Evolutionary conservation across 805 yeast species (phyloP).

Genomic region (Nakazawaea holstii): DNA sequence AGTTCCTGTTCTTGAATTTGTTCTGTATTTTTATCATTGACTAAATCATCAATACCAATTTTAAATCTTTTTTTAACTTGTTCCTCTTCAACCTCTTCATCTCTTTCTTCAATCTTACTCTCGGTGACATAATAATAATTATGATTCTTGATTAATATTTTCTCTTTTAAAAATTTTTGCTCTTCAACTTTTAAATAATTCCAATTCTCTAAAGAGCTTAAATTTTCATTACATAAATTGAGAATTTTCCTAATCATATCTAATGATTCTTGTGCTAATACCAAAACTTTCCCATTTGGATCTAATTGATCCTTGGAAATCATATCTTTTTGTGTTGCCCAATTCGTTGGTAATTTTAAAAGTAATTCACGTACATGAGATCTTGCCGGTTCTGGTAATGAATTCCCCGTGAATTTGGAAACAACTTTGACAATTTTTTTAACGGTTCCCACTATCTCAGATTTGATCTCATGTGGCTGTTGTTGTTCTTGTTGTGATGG

Average conservation of each 20-base stretch:
- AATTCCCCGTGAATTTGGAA: conserved; percentile 75
- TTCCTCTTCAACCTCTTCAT: background rate
- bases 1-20: background rate
- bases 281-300: conserved; percentile 66
- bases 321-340: conserved; percentile 38
- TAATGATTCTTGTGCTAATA: conserved; percentile 83
- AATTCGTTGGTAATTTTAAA: conserved; percentile 65
- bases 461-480: conserved; percentile 46
- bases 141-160: conserved; percentile 12
- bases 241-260: conserved; percentile 84
- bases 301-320: conserved; percentile 27
- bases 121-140: background rate
- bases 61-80: conserved; percentile 6
- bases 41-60: conserved; percentile 9
- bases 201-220: conserved; percentile 86
- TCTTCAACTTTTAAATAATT: conserved; percentile 15
- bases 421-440: conserved; percentile 83
- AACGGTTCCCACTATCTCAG: conserved; percentile 84
- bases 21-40: background rate
- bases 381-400: conserved; percentile 74
- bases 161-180: conserved; percentile 11
- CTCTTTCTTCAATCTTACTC: background rate
- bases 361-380: conserved; percentile 75
- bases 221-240: conserved; percentile 76
- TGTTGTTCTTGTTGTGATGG: conserved; percentile 10